Conservation (phyloP, 257 asterid species). For the Ilex asprella region DNA sequence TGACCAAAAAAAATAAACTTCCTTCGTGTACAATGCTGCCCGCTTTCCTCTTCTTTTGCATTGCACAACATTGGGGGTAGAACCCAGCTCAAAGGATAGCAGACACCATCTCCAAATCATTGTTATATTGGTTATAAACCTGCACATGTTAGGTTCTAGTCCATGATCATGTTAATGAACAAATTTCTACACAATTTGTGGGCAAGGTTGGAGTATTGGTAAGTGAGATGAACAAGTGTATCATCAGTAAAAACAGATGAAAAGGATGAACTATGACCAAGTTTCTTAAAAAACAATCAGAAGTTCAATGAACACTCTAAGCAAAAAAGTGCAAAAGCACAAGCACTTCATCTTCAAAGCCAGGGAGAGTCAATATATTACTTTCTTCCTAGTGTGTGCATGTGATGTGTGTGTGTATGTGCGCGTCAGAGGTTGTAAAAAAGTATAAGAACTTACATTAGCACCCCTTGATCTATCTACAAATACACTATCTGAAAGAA, state of each 20-base stretch:
- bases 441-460: constrained; percentile 35
- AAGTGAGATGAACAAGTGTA: too few species aligned
- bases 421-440: neutral
- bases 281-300: too few species aligned
- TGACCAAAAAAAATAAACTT: too few species aligned
- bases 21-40: constrained; percentile 70
- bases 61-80: constrained; percentile 94
- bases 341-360: too few species aligned
- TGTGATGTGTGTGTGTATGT: too few species aligned
- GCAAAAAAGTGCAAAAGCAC: too few species aligned
- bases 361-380: too few species aligned
- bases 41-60: constrained; percentile 93
- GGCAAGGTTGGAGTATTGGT: too few species aligned
- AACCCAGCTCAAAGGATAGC: constrained; percentile 95
- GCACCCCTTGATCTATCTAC: constrained; percentile 64
- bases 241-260: too few species aligned
- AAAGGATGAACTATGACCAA: too few species aligned
- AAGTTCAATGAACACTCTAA: too few species aligned
- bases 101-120: constrained; percentile 87
- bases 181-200: neutral
- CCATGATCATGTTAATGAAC: constrained; percentile 2
- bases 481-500: constrained; percentile 77
- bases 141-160: constrained; percentile 19
- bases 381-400: too few species aligned
- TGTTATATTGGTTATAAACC: constrained; percentile 70